Evolutionary conservation across 1,284 basidiomycete species (phyloP), one percentile per base, ranked within the genome.

Genomic region (Dichomitus squalens): DNA sequence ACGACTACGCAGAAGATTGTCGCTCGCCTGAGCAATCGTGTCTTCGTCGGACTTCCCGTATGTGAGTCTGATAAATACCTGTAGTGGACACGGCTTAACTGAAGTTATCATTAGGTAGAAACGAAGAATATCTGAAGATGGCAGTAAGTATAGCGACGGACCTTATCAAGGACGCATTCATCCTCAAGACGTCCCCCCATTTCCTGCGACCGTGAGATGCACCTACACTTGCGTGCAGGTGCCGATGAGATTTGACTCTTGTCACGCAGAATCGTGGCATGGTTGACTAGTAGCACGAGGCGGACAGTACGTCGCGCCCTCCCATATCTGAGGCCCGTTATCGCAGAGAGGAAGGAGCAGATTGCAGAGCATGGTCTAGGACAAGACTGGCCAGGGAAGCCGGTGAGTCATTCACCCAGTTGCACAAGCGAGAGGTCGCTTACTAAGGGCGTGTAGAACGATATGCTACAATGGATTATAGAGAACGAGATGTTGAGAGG

Each of bases 31-130:
- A 78, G 73, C 57, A 81, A 80, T 60, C 73, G 79, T 38, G 74
- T 77, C 4, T 78, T 82, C 52, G 75, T 82, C 53, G 79, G 80
- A 1, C 52, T 70, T 5, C 76, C 76, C 12, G 7, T 50, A 14
- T 18, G 56, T 44, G 2, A 18, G 41, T 29, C 6, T 6, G 11
- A 31, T 11, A 31, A 31, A 6, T 11, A 11, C 29, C 76, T 6
- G 79, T 79, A 71, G 16, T 6, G 21, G 9, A 9, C n/a, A 7
- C 7, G 39, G n/a, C n/a, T n/a, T 31, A 31, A 9, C 25, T 16
- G 23, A 3, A 7, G 7, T 27, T 8, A 25, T 7, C n/a, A 7
- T 49, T 31, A 59, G 60, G 53, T 33, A 40, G 61, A 1, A 38
- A 61, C 40, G 21, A 53, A 18, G 56, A 52, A 3, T 65, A 51